Evolutionary conservation across 164 flowering plant genomes (phyloP).

Genomic region (Tinospora cordifolia): DNA sequence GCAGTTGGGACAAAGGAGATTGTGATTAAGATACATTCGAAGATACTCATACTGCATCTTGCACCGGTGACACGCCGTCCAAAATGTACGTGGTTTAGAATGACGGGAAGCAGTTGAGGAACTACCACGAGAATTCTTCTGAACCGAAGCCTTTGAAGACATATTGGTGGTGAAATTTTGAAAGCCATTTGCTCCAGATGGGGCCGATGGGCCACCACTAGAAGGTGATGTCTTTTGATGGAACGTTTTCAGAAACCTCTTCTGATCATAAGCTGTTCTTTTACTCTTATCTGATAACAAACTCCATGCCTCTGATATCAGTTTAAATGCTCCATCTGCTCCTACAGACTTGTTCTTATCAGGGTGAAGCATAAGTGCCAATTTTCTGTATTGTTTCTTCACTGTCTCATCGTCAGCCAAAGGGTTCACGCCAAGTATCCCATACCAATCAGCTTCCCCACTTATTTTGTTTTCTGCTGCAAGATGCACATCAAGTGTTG

Average conservation of each 20-base stretch:
- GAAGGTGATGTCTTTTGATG: conserved; percentile 30
- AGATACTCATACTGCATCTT: conserved; percentile 76
- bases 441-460: conserved; percentile 79
- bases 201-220: conserved; percentile 25
- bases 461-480: conserved; percentile 53
- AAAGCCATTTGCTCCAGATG: conserved; percentile 44
- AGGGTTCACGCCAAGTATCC: conserved; percentile 61
- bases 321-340: conserved; percentile 88
- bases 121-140: conserved; percentile 25
- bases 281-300: conserved; percentile 64
- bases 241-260: conserved; percentile 28
- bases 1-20: conserved; percentile 65
- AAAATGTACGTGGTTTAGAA: conserved; percentile 44
- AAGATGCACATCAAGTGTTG: conserved; percentile 55
- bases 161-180: conserved; percentile 36
- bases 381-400: conserved; percentile 66
- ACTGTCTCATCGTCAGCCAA: conserved; percentile 66
- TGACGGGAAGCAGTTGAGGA: conserved; percentile 23
- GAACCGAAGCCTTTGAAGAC: conserved; percentile 25
- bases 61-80: conserved; percentile 74
- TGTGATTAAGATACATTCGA: conserved; percentile 55
- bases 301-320: conserved; percentile 85
- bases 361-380: conserved; percentile 86
- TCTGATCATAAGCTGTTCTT: conserved; percentile 57
- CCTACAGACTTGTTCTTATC: conserved; percentile 90